Evolutionary conservation across 495 filamentous ascomycete genomes (phyloP).

Genomic region (Hypoxylon crocopeplum): DNA sequence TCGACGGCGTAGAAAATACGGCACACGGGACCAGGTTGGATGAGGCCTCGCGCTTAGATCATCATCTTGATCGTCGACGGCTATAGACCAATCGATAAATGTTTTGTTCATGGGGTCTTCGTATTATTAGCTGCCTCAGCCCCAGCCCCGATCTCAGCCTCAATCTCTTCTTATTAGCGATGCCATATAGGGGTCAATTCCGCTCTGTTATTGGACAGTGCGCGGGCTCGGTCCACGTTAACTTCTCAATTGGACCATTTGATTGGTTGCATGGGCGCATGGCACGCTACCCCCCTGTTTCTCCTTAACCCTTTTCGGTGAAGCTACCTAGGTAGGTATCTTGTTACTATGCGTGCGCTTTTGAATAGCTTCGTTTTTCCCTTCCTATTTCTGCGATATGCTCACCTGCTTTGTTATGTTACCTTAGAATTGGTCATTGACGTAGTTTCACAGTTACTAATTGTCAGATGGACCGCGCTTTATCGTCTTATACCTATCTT

Average conservation of each 20-base stretch:
- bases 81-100: slow-evolving; percentile 20
- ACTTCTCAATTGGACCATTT: neutral
- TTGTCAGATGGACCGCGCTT: no score
- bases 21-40: neutral
- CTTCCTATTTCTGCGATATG: neutral
- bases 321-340: no score
- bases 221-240: no score
- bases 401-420: neutral
- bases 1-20: no score
- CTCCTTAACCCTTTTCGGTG: slow-evolving; percentile 11
- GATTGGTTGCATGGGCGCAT: slow-evolving; percentile 20
- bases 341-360: neutral
- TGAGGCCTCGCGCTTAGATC: slow-evolving; percentile 33
- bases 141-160: slow-evolving; percentile 32
- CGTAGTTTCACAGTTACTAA: no score
- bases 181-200: neutral
- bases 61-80: slow-evolving; percentile 12
- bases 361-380: slow-evolving; percentile 5
- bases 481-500: neutral
- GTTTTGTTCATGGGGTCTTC: slow-evolving; percentile 13
- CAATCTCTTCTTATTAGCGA: no score
- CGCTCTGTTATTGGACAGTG: neutral
- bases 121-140: slow-evolving; percentile 32
- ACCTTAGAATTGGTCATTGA: no score
- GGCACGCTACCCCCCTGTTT: no score